Evolutionary conservation across 2,329 filamentous ascomycete species (phyloP), one percentile per base, ranked within the genome.

Genomic region (Huntiella omanensis): DNA sequence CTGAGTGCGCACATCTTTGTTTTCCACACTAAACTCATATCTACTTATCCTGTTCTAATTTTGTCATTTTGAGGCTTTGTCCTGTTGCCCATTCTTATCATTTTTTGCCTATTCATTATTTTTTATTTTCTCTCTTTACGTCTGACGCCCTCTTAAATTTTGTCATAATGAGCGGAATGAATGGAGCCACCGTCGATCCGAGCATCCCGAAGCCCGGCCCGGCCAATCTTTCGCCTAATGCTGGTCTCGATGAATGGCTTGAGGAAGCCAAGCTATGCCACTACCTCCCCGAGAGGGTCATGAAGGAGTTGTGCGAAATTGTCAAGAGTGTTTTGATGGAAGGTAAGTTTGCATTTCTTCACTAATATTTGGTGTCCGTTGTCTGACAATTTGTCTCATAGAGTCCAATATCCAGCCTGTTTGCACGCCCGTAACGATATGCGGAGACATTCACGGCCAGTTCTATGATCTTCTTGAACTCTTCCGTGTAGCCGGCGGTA

Each of bases 351-450:
- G n/a, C 4, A 15, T 7, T 15, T n/a, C 17, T 22, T 4, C 19
- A 36, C 19, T 3, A 11, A 19, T 33, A 19, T 17, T 22, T 7
- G 3, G 32, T 11, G 7, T 7, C 13, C 15, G 33, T 12, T 43
- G 33, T 28, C 12, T 8, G 36, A 22, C 22, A 13, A 36, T 13
- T 11, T 10, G 32, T 36, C 12, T 10, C 33, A 33, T 55, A 92
- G 91, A 98, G 66, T 95, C 87, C 53, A 98, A 98, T 61, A 96
- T 98, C 50, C 91, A 96, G 61, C 91, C 91, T n/a, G 88, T 98
- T 15, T 77, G 82, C 46, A 94, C 91, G 0, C 91, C 91, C 5
- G 91, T 98, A 52, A 98, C 91, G 4, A 82, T 98, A 52, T 96
- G 91, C 58, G 91, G 91, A 59, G 91, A 98, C 60, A 96, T 98